Percentiles rank a stretch among this genome's conserved stretches.
Evolutionary conservation across 1,284 basidiomycete species (phyloP).

Genomic region (Coniophora puteana): DNA sequence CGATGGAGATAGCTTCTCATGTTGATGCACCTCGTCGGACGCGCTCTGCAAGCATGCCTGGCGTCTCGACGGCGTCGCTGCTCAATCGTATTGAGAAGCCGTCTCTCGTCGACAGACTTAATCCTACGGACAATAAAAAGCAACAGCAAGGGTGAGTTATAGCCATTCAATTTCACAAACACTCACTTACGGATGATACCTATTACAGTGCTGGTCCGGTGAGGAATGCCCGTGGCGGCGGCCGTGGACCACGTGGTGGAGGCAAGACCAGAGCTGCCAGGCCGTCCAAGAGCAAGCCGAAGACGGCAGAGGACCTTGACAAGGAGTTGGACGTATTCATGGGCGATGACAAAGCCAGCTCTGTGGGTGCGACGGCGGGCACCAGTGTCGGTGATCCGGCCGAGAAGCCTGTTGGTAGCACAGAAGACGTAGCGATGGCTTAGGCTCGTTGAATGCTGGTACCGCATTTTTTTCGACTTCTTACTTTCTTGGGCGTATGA

Average conservation of each 20-base stretch:
- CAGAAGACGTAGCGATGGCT: too few relatives aligned
- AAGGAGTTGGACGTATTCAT: conserved; percentile 91
- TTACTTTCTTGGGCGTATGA: too few relatives aligned
- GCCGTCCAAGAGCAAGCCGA: conserved; percentile 36
- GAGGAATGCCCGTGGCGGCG: conserved; percentile 16
- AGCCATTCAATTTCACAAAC: neutral
- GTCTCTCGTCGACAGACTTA: conserved; percentile 26
- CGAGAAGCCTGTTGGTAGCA: too few relatives aligned
- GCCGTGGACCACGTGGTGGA: conserved; percentile 12
- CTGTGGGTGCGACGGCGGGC: too few relatives aligned
- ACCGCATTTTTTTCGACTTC: too few relatives aligned
- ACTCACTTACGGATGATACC: neutral
- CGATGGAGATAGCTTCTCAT: conserved; percentile 74
- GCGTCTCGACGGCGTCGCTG: conserved; percentile 23
- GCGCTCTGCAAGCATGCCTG: conserved; percentile 27
- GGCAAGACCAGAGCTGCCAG: conserved; percentile 15
- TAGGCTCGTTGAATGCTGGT: too few relatives aligned
- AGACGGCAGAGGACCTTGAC: conserved; percentile 85
- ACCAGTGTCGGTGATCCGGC: too few relatives aligned
- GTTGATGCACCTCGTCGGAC: conserved; percentile 36
- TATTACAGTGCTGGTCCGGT: conserved; percentile 17
- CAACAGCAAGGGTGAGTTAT: conserved; percentile 13
- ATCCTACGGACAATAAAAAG: conserved; percentile 11
- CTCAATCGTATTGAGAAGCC: conserved; percentile 31
- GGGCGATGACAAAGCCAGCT: conserved; percentile 61